Percentiles rank a stretch among this genome's conserved stretches.
Evolutionary conservation across 192 early-diverging fungal genomes (phyloP).

Genomic region (Coemansia sp.): DNA sequence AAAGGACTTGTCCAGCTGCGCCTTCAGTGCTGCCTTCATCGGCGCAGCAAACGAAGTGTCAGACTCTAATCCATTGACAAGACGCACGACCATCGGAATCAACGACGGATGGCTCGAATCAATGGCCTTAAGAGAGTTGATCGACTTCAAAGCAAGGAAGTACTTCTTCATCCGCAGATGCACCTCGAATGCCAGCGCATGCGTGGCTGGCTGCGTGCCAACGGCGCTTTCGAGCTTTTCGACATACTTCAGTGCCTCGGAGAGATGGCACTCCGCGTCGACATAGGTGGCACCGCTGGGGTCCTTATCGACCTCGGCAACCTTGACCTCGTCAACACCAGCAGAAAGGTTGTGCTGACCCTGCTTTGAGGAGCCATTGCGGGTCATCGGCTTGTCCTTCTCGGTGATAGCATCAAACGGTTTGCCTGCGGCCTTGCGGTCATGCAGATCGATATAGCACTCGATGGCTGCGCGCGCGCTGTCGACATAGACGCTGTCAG

Average conservation of each 20-base stretch:
- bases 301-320: conserved; percentile 46
- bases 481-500: conserved; percentile 68
- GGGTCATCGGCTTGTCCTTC: conserved; percentile 46
- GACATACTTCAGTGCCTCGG: conserved; percentile 75
- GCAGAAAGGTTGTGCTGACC: conserved; percentile 46
- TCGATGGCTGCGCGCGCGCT: conserved; percentile 75
- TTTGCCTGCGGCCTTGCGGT: conserved; percentile 46
- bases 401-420: conserved; percentile 35
- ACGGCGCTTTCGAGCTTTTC: conserved; percentile 59
- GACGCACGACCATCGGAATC: conserved; percentile 31
- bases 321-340: conserved; percentile 56
- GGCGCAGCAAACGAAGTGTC: conserved; percentile 49
- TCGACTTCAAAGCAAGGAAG: conserved; percentile 49
- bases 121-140: conserved; percentile 42
- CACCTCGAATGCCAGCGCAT: conserved; percentile 42
- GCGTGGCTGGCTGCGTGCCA: conserved; percentile 27
- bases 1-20: conserved; percentile 41
- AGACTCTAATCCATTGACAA: conserved; percentile 28
- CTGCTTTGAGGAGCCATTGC: conserved; percentile 60
- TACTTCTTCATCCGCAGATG: conserved; percentile 56
- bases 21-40: conserved; percentile 48
- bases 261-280: conserved; percentile 66
- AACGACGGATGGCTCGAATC: conserved; percentile 33
- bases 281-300: conserved; percentile 48
- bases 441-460: conserved; percentile 54